Evolutionary conservation across 2,329 filamentous ascomycete species (phyloP).

Genomic region (Claviceps sorghi): DNA sequence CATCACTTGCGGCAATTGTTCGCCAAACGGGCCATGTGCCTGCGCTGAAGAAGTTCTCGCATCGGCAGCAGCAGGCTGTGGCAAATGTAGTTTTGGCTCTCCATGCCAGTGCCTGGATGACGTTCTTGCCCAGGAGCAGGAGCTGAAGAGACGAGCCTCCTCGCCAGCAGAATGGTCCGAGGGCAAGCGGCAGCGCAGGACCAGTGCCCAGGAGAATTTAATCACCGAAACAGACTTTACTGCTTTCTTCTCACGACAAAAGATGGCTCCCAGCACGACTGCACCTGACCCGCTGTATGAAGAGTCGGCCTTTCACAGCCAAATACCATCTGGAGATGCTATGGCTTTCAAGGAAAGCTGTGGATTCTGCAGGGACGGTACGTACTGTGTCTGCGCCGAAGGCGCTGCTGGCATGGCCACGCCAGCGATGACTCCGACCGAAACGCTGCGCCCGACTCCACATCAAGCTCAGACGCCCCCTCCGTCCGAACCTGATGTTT

Average conservation of each 20-base stretch:
- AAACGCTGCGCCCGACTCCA: slow-evolving; percentile 26
- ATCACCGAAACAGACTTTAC: slow-evolving; percentile 64
- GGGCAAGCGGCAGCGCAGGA: slow-evolving; percentile 40
- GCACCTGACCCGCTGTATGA: slow-evolving; percentile 3
- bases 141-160: slow-evolving; percentile 36
- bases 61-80: slow-evolving; percentile 44
- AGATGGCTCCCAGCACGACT: slow-evolving; percentile 8
- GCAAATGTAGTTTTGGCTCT: slow-evolving; percentile 46
- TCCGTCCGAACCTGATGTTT: slow-evolving; percentile 45
- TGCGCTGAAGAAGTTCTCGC: slow-evolving; percentile 45
- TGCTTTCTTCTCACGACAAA: slow-evolving; percentile 39
- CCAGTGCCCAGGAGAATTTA: slow-evolving; percentile 27
- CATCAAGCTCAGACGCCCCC: slow-evolving; percentile 42
- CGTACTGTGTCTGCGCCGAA: slow-evolving; percentile 70
- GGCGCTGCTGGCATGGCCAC: slow-evolving; percentile 26
- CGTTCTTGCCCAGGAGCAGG: slow-evolving; percentile 25
- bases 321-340: slow-evolving; percentile 19
- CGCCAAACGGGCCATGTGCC: slow-evolving; percentile 36
- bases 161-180: slow-evolving; percentile 25
- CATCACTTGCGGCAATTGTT: slow-evolving; percentile 42
- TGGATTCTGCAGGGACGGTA: slow-evolving; percentile 71
- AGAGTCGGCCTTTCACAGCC: slow-evolving; percentile 7
- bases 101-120: slow-evolving; percentile 52
- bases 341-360: slow-evolving; percentile 51
- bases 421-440: slow-evolving; percentile 25